These are phyloP conservation scores for Fusarium aywerte DNA, from an alignment of 2,329 filamentous ascomycete genomes.

Conservation along the genomic window DNA sequence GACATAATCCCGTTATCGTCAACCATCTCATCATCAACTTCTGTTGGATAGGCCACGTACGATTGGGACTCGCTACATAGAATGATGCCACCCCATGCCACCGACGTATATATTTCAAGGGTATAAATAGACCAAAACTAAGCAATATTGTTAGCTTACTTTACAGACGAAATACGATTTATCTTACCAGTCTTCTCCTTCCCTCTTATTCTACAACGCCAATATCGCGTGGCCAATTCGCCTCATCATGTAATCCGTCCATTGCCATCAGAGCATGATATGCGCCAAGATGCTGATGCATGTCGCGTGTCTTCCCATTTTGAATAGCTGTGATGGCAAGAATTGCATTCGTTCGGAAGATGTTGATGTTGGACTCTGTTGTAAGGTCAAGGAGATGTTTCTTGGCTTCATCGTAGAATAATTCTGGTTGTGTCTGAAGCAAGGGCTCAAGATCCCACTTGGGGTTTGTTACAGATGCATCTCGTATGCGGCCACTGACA, in stretches of 20 bases:
- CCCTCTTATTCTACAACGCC: neutral
- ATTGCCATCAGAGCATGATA: neutral
- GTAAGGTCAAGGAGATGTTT: neutral
- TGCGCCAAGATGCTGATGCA: neutral
- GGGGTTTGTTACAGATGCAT: neutral
- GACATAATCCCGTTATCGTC: neutral
- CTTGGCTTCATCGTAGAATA: neutral
- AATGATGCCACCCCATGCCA: neutral
- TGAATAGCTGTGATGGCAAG: neutral
- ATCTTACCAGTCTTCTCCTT: neutral
- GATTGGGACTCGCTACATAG: neutral
- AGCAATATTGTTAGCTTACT: no score
- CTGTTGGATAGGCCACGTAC: neutral
- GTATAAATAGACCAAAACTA: neutral
- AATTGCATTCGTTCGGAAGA: neutral
- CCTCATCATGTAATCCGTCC: neutral
- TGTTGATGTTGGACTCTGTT: neutral
- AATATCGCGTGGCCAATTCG: neutral
- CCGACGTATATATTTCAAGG: neutral
- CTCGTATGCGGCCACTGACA: neutral
- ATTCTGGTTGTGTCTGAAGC: neutral
- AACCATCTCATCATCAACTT: neutral
- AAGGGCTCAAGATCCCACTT: neutral
- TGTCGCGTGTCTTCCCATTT: neutral
- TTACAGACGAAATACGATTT: no score